Evolutionary conservation across 768 basidiomycete species (phyloP).

Genomic region (Roridomyces roridus): DNA sequence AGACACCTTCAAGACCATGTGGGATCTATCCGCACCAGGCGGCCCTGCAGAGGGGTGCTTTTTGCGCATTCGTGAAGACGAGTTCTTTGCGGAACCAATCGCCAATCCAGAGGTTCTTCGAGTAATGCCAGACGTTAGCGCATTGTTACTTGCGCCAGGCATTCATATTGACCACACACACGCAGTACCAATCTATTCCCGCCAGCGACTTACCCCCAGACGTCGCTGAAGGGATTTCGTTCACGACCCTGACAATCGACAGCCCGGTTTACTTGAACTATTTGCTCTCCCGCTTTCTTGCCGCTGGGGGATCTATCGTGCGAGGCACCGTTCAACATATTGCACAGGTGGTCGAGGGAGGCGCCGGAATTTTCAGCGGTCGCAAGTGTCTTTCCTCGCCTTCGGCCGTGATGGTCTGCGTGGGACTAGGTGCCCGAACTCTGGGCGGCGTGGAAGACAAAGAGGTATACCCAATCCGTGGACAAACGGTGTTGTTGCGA

Average conservation of each 20-base stretch:
- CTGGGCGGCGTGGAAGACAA: slow-evolving; percentile 85
- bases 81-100: slow-evolving; percentile 55
- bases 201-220: slow-evolving; percentile 40
- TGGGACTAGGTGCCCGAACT: slow-evolving; percentile 75
- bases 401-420: slow-evolving; percentile 71
- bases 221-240: slow-evolving; percentile 55
- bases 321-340: slow-evolving; percentile 73
- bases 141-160: not conserved
- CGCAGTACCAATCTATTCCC: slow-evolving; percentile 44
- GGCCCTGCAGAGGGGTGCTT: slow-evolving; percentile 65
- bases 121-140: slow-evolving; percentile 59
- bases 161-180: slow-evolving; percentile 10
- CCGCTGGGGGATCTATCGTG: slow-evolving; percentile 64
- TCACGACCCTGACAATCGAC: slow-evolving; percentile 76
- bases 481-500: slow-evolving; percentile 80
- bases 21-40: slow-evolving; percentile 70
- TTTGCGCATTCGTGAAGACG: slow-evolving; percentile 65
- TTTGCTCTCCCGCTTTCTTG: slow-evolving; percentile 68
- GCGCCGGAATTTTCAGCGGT: slow-evolving; percentile 44
- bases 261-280: slow-evolving; percentile 74
- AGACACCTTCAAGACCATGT: slow-evolving; percentile 79
- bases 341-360: slow-evolving; percentile 70
- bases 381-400: slow-evolving; percentile 34
- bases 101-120: slow-evolving; percentile 50
- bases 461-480: slow-evolving; percentile 76